Percentiles rank a stretch among this genome's conserved stretches.
Evolutionary conservation across 495 filamentous ascomycete genomes (phyloP).

Genomic region (Lasiosphaeria hispida): DNA sequence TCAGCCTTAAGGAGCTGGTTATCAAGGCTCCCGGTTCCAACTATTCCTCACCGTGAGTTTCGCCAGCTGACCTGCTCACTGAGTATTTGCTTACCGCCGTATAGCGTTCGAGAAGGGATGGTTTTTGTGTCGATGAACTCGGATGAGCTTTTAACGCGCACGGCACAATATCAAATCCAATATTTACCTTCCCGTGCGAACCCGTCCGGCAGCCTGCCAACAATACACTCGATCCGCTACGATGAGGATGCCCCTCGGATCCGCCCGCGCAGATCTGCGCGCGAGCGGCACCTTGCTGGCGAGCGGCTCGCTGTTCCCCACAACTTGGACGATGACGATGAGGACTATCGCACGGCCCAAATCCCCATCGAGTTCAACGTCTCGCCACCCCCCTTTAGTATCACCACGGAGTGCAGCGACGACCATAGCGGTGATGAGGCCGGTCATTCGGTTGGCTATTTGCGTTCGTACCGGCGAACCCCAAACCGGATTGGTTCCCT

Average conservation of each 20-base stretch:
- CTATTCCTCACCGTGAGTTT: constrained; percentile 80
- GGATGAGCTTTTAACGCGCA: constrained; percentile 70
- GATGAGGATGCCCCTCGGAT: constrained; percentile 36
- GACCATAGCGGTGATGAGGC: constrained; percentile 45
- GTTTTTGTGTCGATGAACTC: constrained; percentile 85
- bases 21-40: constrained; percentile 82
- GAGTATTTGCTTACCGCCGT: constrained; percentile 24
- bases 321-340: constrained; percentile 54
- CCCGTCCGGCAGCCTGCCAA: constrained; percentile 27
- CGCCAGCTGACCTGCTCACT: background rate
- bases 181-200: constrained; percentile 44
- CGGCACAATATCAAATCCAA: constrained; percentile 73
- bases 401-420: constrained; percentile 54
- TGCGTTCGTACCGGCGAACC: constrained; percentile 24
- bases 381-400: constrained; percentile 39
- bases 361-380: constrained; percentile 52
- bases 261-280: background rate
- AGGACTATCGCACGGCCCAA: constrained; percentile 45
- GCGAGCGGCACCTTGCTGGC: too few species aligned
- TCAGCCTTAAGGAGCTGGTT: constrained; percentile 76
- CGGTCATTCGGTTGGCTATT: constrained; percentile 12
- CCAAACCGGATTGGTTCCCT: constrained; percentile 50
- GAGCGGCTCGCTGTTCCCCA: background rate
- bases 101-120: constrained; percentile 87
- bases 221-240: constrained; percentile 46